Evolutionary conservation across 202 grass and related monocot genomes (phyloP).

Genomic region (Setaria viridis): DNA sequence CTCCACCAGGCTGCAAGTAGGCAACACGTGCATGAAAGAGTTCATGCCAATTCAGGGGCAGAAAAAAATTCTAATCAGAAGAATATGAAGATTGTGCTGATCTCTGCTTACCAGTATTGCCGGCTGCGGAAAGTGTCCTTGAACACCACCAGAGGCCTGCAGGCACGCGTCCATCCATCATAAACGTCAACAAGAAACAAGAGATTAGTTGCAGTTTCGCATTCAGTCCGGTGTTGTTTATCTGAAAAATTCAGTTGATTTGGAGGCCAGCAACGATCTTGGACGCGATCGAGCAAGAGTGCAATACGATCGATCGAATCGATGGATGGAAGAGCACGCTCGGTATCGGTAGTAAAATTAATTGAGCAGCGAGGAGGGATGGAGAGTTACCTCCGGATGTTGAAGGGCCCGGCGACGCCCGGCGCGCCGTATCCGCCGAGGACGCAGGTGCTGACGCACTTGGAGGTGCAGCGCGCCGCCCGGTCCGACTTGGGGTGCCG

Average conservation of each 20-base stretch:
- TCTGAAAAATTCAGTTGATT: neutral
- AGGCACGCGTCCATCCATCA: neutral
- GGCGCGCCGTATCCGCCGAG: constrained; percentile 87
- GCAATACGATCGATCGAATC: neutral
- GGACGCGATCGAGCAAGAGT: neutral
- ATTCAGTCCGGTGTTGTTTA: neutral
- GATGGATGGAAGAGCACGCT: neutral
- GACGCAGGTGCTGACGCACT: constrained; percentile 95
- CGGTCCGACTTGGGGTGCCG: constrained; percentile 65
- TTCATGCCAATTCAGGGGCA: neutral
- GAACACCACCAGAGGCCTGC: constrained; percentile 89
- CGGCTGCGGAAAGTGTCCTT: constrained; percentile 86
- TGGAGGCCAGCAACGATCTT: neutral
- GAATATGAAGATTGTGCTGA: neutral
- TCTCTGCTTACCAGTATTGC: constrained; percentile 68
- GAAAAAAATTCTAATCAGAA: neutral
- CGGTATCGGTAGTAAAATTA: neutral
- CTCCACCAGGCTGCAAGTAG: constrained; percentile 61
- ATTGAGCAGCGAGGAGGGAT: neutral
- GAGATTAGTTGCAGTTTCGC: neutral
- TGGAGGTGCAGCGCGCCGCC: constrained; percentile 74
- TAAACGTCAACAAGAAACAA: neutral
- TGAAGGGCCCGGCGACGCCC: constrained; percentile 81
- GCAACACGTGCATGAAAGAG: neutral
- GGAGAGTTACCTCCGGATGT: constrained; percentile 65